Evolutionary conservation across 345 rosid species (phyloP).

Genomic region (Hibiscus mutabilis): DNA sequence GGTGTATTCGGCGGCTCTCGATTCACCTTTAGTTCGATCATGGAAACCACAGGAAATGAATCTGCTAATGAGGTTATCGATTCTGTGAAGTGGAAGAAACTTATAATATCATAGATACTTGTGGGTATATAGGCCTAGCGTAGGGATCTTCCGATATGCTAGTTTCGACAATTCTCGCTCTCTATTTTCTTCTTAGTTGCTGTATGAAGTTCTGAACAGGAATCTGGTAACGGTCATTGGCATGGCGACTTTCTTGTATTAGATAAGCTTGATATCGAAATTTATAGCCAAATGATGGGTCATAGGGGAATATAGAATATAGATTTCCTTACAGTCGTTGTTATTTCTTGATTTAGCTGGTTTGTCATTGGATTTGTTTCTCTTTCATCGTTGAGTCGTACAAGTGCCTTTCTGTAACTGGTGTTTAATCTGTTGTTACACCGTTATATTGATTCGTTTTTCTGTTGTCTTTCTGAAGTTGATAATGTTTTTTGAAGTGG

Average conservation of each 20-base stretch:
- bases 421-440: too few relatives aligned
- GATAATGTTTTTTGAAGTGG: constrained; percentile 26
- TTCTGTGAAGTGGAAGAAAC: background rate
- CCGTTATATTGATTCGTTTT: background rate
- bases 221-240: background rate
- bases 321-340: too few relatives aligned
- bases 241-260: background rate
- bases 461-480: constrained; percentile 1
- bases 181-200: background rate
- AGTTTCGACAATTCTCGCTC: background rate
- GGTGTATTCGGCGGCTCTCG: background rate
- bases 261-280: background rate
- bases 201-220: background rate
- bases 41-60: background rate
- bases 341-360: background rate
- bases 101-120: background rate
- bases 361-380: background rate
- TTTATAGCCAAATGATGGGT: background rate
- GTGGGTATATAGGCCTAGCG: background rate
- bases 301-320: background rate
- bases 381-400: background rate
- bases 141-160: background rate
- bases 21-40: background rate
- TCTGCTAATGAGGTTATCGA: background rate
- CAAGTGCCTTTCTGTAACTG: background rate